phyloP scores from a whole-genome alignment of 768 basidiomycete species.

The Calocybe indica region DNA sequence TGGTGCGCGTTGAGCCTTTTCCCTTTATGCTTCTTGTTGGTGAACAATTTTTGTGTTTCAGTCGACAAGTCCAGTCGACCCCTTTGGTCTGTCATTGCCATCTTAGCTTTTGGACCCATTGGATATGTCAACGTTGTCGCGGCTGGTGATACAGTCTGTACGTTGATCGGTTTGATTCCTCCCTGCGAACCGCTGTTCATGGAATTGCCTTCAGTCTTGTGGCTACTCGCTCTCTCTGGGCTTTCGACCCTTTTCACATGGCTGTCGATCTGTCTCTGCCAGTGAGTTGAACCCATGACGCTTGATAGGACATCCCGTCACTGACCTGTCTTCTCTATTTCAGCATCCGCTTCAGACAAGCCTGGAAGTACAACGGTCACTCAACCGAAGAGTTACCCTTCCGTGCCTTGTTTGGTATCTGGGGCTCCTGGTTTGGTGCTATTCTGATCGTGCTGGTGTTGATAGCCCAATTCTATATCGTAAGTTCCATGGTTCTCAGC shows the following conservation, averaged over 20 bases:
- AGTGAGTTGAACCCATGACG: conserved; percentile 19
- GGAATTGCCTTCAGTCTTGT: conserved; percentile 23
- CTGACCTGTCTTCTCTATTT: neutral
- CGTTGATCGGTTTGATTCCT: conserved; percentile 7
- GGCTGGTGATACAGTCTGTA: conserved; percentile 33
- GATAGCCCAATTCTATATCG: conserved; percentile 42
- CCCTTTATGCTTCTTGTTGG: neutral
- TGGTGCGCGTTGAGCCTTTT: conserved; percentile 10
- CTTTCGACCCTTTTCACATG: conserved; percentile 42
- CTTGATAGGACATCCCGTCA: neutral
- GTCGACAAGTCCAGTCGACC: conserved; percentile 44
- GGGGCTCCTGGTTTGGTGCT: conserved; percentile 40
- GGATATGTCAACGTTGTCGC: conserved; percentile 32
- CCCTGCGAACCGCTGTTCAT: neutral
- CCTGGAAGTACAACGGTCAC: conserved; percentile 39
- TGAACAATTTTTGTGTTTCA: conserved; percentile 1
- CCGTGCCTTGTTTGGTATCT: conserved; percentile 36
- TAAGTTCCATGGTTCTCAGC: conserved; percentile 6
- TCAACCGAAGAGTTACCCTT: conserved; percentile 39
- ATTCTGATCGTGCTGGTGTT: conserved; percentile 32
- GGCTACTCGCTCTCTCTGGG: conserved; percentile 41
- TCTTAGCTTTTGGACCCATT: conserved; percentile 31
- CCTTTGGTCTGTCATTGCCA: conserved; percentile 31
- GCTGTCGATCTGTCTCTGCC: conserved; percentile 40
- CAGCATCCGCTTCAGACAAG: conserved; percentile 39